Conservation (phyloP, 2,329 filamentous ascomycete genomes). For the Ophiostoma sp. region DNA sequence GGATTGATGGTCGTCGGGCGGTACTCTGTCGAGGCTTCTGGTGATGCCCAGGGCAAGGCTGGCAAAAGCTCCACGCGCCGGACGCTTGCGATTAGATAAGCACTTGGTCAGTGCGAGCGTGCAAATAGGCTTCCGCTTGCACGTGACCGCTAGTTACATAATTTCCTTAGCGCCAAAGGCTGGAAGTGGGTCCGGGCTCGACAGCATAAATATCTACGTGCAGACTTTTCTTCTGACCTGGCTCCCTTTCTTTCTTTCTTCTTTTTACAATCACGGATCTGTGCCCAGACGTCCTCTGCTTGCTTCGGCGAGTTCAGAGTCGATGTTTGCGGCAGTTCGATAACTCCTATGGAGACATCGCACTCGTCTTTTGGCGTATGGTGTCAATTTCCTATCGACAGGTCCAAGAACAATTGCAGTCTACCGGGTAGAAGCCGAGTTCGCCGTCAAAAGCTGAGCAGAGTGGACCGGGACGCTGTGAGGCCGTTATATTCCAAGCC, state of each 20-base stretch:
- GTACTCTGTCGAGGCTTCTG: not conserved
- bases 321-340: slow-evolving; percentile 80
- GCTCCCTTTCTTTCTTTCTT: slow-evolving; percentile 32
- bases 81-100: slow-evolving; percentile 21
- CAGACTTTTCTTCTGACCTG: slow-evolving; percentile 33
- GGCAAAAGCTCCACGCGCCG: slow-evolving; percentile 19
- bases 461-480: slow-evolving; percentile 50
- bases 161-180: not conserved
- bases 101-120: slow-evolving; percentile 17
- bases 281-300: slow-evolving; percentile 76
- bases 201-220: slow-evolving; percentile 16
- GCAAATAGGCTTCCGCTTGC: not conserved
- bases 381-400: slow-evolving; percentile 94
- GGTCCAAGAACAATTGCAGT: slow-evolving; percentile 72
- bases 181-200: not conserved
- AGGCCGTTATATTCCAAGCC: slow-evolving; percentile 84
- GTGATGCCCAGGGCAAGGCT: slow-evolving; percentile 7
- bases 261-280: slow-evolving; percentile 61
- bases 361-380: slow-evolving; percentile 46
- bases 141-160: slow-evolving; percentile 3
- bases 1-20: no score
- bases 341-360: slow-evolving; percentile 73
- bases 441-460: slow-evolving; percentile 65
- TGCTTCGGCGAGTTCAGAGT: slow-evolving; percentile 55
- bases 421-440: slow-evolving; percentile 53